phyloP scores from a whole-genome alignment of 805 yeast species.

The Yarrowia sp. region DNA sequence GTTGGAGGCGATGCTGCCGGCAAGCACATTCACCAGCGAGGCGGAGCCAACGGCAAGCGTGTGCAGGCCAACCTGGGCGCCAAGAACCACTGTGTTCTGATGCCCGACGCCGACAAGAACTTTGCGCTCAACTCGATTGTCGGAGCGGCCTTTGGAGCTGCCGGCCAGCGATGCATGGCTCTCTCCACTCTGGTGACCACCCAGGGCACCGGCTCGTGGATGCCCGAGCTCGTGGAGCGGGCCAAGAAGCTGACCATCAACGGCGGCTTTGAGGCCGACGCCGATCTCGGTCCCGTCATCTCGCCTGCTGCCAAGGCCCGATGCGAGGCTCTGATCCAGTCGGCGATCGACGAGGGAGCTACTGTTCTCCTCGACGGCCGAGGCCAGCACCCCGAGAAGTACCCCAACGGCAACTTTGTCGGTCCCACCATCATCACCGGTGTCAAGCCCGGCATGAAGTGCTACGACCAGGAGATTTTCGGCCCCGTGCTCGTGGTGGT shows the following conservation, averaged over 20 bases:
- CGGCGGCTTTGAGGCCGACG: slow-evolving; percentile 68
- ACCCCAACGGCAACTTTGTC: slow-evolving; percentile 69
- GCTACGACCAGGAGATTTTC: slow-evolving; percentile 76
- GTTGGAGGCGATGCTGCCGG: slow-evolving; percentile 85
- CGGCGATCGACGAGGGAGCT: slow-evolving; percentile 69
- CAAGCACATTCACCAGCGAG: slow-evolving; percentile 70
- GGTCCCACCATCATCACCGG: slow-evolving; percentile 71
- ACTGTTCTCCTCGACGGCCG: slow-evolving; percentile 70
- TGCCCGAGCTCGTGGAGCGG: slow-evolving; percentile 62
- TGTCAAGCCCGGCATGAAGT: slow-evolving; percentile 71
- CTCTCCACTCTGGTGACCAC: slow-evolving; percentile 76
- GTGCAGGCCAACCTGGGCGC: slow-evolving; percentile 83
- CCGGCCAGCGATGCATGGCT: slow-evolving; percentile 86
- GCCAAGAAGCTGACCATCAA: slow-evolving; percentile 66
- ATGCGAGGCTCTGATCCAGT: slow-evolving; percentile 63
- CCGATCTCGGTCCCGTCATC: slow-evolving; percentile 77
- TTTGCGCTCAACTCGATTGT: slow-evolving; percentile 69
- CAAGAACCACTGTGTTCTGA: slow-evolving; percentile 74
- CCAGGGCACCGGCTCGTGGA: slow-evolving; percentile 69
- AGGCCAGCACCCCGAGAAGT: slow-evolving; percentile 56
- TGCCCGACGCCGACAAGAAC: slow-evolving; percentile 74
- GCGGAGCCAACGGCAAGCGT: slow-evolving; percentile 71
- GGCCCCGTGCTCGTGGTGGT: slow-evolving; percentile 76
- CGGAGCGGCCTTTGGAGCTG: slow-evolving; percentile 84
- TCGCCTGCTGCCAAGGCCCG: slow-evolving; percentile 63